Evolutionary conservation across 2,329 filamentous ascomycete genomes (phyloP), one percentile per base, ranked within the genome.

Genomic region (Ramularia endophylla): DNA sequence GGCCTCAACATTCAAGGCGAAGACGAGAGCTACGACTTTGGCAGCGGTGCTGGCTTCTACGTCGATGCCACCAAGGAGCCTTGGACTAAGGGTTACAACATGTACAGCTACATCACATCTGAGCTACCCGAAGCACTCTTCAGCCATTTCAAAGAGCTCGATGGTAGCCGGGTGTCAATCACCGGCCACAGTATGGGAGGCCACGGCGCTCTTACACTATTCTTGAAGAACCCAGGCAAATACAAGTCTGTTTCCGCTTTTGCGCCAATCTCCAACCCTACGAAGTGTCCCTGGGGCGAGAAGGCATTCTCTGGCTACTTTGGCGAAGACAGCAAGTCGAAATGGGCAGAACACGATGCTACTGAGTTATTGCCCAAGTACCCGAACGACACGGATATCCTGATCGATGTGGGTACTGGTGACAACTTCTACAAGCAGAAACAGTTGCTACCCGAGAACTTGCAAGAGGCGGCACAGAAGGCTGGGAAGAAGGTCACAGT

Each of bases 181-280:
- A 87, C 86, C 29, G 92, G 92, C 5, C 92, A 98, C 70, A 89
- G 83, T 57, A 98, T 98, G 92, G 92, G 92, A 53, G 92, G 92
- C 0, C 92, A 98, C 66, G 92, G 92, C 49, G 92, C 92, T 32
- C 72, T 98, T 55, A 95, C 89, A 33, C 69, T 97, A 55, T 97
- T 85, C 72, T 75, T 98, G 38, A 90, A 87, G 71, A 84, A 97
- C 68, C 89, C 92, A 0, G 87, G 85, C 50, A 80, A 78, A 70
- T 98, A 94, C 74, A 85, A 48, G 44, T 52, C 49, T 5, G 49
- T 52, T 18, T 54, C 50, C 11, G 50, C 51, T 5, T 52, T 54
- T 18, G 51, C 51, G 5, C 50, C 51, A 20, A 54, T 54, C 28
- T 46, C 47, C 20, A 54, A 54, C 33, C 51, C 51, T 35, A 38